Evolutionary conservation across 805 yeast species (phyloP), one percentile per base, ranked within the genome.

Genomic region (Starmerella vitae): DNA sequence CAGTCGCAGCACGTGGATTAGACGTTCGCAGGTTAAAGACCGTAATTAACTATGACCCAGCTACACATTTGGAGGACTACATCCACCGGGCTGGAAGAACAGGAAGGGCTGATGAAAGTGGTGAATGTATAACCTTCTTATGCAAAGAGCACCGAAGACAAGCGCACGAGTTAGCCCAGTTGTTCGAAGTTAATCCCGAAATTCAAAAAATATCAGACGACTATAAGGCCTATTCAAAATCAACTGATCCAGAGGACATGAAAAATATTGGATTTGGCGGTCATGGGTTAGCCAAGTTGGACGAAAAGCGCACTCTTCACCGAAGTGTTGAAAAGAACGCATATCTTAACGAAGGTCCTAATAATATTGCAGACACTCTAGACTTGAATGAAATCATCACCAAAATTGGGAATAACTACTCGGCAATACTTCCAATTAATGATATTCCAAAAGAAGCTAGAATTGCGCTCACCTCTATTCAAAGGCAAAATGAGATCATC

Each of bases 31-130:
- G 76, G 18, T 68, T 88, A 20, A 75, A 75, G 41, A 57, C 86
- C 32, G 97, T 91, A 2, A 64, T 91, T 5, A 81, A 91, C 61
- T 81, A 70, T 51, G 85, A 80, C 48, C 70, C 83, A 0, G 93
- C 94, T 0, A 81, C 70, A 46, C 93, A 86, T 44, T 68, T 85
- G 68, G 97, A 93, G 46, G 97, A 91, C 56, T 91, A 91, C 54
- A 88, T 91, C 10, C 98, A 91, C 60, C 70, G 97, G 7, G 94
- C 86, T 1, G 98, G 98, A 0, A 66, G 98, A 42, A 91, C 98
- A 0, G 98, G 96, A 0, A 67, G 98, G 44, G 97, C 96, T 1
- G 91, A 91, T 0, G 68, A 68, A 26, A 62, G 60, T 3, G 98
- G 98, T 2, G 64, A 64, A 2, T 78, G 79, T n/a, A 64, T 84